These are phyloP conservation scores for Talaromyces sp. DNA, from an alignment of 2,329 filamentous ascomycete species.

Conservation along the genomic window DNA sequence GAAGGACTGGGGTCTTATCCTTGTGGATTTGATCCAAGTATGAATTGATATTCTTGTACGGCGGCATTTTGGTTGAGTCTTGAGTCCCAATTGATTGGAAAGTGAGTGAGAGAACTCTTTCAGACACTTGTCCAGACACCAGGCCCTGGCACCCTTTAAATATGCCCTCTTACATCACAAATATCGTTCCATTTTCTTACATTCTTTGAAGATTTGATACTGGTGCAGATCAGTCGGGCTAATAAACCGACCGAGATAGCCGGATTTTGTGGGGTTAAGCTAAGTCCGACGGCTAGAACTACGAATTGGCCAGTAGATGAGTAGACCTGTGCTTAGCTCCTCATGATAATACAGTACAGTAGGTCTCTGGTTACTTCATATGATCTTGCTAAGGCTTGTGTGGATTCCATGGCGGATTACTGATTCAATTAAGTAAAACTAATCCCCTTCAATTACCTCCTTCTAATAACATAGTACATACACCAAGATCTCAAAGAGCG, in stretches of 20 bases:
- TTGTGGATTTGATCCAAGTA: conserved; percentile 25
- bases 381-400: too few relatives aligned
- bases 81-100: too few relatives aligned
- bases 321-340: too few relatives aligned
- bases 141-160: too few relatives aligned
- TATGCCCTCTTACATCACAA: too few relatives aligned
- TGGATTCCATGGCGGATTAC: not conserved
- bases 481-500: not conserved
- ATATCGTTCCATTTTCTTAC: too few relatives aligned
- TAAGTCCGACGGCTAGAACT: conserved; percentile 2
- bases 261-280: conserved; percentile 11
- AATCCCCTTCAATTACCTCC: not conserved
- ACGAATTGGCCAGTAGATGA: not conserved
- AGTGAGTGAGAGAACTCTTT: too few relatives aligned
- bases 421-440: not conserved
- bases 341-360: too few relatives aligned
- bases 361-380: too few relatives aligned
- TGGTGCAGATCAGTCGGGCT: not conserved
- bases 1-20: conserved; percentile 31
- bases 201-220: conserved; percentile 2
- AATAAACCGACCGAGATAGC: not conserved
- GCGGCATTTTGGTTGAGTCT: conserved; percentile 19
- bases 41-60: conserved; percentile 16
- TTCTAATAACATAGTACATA: not conserved
- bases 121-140: too few relatives aligned